Conservation (phyloP, 2,329 filamentous ascomycete species). For the Aspergillus uvarum region DNA sequence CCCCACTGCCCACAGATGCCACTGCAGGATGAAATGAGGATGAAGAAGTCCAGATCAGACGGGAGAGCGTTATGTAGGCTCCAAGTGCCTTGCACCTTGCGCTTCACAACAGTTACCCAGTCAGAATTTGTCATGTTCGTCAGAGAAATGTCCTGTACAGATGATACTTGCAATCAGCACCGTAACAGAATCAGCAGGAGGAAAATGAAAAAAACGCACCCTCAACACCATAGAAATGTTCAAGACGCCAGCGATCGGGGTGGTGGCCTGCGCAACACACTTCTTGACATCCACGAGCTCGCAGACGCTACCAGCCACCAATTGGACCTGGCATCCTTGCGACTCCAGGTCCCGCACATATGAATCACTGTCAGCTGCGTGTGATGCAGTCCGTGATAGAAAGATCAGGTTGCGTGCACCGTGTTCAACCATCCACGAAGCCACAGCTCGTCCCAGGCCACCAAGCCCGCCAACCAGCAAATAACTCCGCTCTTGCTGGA, state of each 20-base stretch:
- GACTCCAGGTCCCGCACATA: not conserved
- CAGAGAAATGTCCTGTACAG: not conserved
- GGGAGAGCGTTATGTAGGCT: not conserved
- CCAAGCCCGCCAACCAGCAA: slow-evolving; percentile 9
- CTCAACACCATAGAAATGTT: not conserved
- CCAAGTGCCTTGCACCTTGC: slow-evolving; percentile 2
- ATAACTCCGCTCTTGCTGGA: slow-evolving; percentile 1
- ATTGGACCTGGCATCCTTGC: not conserved
- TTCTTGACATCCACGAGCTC: not conserved
- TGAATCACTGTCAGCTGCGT: not conserved
- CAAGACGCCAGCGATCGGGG: not conserved
- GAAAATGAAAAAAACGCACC: no score
- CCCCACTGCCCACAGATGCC: no score
- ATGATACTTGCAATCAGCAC: no score
- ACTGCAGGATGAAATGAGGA: no score
- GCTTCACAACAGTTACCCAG: not conserved
- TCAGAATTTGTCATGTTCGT: slow-evolving; percentile 1
- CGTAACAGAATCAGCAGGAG: no score
- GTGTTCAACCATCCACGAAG: not conserved
- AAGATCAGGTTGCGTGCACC: slow-evolving; percentile 4
- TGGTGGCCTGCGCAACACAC: no score
- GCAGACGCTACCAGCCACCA: not conserved
- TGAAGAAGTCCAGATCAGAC: no score
- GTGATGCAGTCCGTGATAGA: not conserved
- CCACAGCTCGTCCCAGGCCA: slow-evolving; percentile 2